Percentiles rank a stretch among this genome's conserved stretches.
These are phyloP conservation scores for Cercospora sp. DNA, from an alignment of 2,329 filamentous ascomycete genomes.

Conservation along the genomic window DNA sequence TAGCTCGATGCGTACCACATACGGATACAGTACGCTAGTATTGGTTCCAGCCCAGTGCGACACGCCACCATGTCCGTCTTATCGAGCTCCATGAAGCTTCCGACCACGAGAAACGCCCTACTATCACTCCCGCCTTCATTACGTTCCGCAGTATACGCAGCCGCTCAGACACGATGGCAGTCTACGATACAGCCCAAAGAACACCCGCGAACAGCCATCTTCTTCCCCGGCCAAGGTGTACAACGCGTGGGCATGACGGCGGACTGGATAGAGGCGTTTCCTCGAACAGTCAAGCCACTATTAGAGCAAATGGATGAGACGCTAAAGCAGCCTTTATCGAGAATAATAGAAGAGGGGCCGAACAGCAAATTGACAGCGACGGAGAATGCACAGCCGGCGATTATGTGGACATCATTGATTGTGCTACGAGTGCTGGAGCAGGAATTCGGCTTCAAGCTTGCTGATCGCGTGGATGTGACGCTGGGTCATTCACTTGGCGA, in stretches of 20 bases:
- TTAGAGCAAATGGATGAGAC: slow-evolving; percentile 82
- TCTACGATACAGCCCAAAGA: slow-evolving; percentile 26
- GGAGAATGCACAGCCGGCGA: slow-evolving; percentile 87
- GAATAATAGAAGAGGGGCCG: slow-evolving; percentile 77
- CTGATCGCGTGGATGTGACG: slow-evolving; percentile 74
- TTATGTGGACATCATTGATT: slow-evolving; percentile 91
- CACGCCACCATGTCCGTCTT: slow-evolving; percentile 5
- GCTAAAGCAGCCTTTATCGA: slow-evolving; percentile 72
- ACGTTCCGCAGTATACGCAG: slow-evolving; percentile 32
- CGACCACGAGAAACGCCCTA: slow-evolving; percentile 20
- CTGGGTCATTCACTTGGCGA: slow-evolving; percentile 91
- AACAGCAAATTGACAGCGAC: slow-evolving; percentile 76
- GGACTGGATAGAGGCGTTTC: slow-evolving; percentile 88
- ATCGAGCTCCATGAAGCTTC: slow-evolving; percentile 8
- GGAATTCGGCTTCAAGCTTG: slow-evolving; percentile 75
- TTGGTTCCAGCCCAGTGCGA: neutral
- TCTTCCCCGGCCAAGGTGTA: slow-evolving; percentile 44
- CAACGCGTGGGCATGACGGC: slow-evolving; percentile 42
- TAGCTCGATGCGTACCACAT: slow-evolving; percentile 3
- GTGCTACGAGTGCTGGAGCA: slow-evolving; percentile 84
- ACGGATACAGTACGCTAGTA: neutral
- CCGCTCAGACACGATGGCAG: slow-evolving; percentile 30
- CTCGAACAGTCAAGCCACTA: slow-evolving; percentile 70
- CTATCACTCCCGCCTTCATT: slow-evolving; percentile 34
- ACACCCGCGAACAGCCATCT: slow-evolving; percentile 41